Evolutionary conservation across 208 protist species (phyloP), one percentile per base, ranked within the genome.

Genomic region (Eutreptiella sp.): DNA sequence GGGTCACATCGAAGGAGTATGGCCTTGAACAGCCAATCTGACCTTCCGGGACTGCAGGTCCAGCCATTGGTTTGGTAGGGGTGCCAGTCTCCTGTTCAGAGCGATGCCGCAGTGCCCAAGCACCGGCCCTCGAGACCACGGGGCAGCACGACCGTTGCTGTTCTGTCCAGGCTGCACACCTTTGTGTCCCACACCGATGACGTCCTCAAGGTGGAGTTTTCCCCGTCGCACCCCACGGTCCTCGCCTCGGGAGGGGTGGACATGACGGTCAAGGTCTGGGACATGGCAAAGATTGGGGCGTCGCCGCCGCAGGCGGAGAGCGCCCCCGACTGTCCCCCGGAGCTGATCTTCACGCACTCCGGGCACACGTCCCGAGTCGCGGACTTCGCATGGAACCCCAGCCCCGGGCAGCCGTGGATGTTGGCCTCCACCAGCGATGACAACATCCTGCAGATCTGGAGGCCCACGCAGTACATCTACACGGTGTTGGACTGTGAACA

Each of bases 381-480:
- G 28, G 89, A 95, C 70, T 87, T 95, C 54, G 39, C 42, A 5
- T 95, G 88, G 88, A 66, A 70, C 54, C 23, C 52, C 0, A 83
- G 77, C 47, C 67, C 50, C 27, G 67, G 80, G 47, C 76, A 90
- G 48, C 67, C 72, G 19, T 92, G 84, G 85, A 35, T 88, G 19
- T 59, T 91, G 19, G 68, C 75, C 26, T 84, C 68, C 5, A 79
- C 87, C 16, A 76, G 80, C 24, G 87, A 93, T 43, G 81, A 94
- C 72, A 93, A 93, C 72, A 73, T 94, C 21, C 46, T 94, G 16
- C 88, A 94, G 61, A 57, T 92, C 24, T 94, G 89, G 89, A 66
- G 87, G 41, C 87, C 91, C 80, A 76, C 36, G 16, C 16, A 41
- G 19, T n/a, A 41, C 19, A 41, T 41, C 36, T 41, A 41, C n/a